These are phyloP conservation scores for Dioszegia aurantiaca DNA, from an alignment of 768 basidiomycete genomes.

Conservation along the genomic window DNA sequence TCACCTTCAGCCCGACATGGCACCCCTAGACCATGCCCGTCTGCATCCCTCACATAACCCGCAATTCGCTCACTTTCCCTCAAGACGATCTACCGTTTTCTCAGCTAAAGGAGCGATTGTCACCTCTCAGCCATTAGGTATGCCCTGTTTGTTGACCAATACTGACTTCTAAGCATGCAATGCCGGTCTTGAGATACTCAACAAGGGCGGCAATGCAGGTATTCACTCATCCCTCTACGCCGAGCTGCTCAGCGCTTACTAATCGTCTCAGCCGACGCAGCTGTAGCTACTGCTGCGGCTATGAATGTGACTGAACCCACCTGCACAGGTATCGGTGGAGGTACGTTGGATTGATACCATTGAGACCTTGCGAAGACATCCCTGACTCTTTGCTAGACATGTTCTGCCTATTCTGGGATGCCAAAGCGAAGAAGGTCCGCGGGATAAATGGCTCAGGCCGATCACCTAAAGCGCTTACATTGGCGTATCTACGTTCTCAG, in stretches of 20 bases:
- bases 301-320: slow-evolving; percentile 80
- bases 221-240: slow-evolving; percentile 27
- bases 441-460: slow-evolving; percentile 90
- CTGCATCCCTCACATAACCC: slow-evolving; percentile 65
- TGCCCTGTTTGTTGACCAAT: neutral
- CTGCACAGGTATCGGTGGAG: slow-evolving; percentile 65
- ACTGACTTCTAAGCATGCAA: slow-evolving; percentile 65
- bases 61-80: slow-evolving; percentile 69
- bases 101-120: slow-evolving; percentile 82
- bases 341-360: slow-evolving; percentile 17
- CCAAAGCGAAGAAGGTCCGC: slow-evolving; percentile 72
- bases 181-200: slow-evolving; percentile 85
- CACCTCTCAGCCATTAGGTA: slow-evolving; percentile 69
- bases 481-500: slow-evolving; percentile 67
- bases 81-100: slow-evolving; percentile 81
- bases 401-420: slow-evolving; percentile 90
- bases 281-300: slow-evolving; percentile 87
- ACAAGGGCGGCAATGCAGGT: slow-evolving; percentile 95
- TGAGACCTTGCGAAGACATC: too few species aligned
- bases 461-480: slow-evolving; percentile 72
- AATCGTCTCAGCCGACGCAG: slow-evolving; percentile 80
- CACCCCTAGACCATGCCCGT: slow-evolving; percentile 60
- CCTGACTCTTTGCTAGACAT: slow-evolving; percentile 26
- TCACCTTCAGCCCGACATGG: slow-evolving; percentile 41
- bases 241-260: neutral